Conservation (phyloP, 345 rosid species). For the Camelina sativa region DNA sequence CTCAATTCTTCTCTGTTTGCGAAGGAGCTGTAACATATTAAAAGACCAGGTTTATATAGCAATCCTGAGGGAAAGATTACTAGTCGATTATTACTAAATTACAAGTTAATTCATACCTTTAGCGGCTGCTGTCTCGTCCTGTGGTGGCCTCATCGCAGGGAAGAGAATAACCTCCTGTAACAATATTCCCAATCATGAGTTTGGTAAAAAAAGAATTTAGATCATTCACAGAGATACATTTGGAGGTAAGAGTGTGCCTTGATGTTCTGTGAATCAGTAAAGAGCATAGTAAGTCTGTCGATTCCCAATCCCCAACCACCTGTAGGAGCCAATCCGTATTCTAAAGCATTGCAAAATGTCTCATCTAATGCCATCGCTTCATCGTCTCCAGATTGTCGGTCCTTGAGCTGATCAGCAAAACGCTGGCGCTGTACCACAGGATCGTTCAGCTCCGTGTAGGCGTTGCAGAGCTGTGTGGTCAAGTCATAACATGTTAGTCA, state of each 20-base stretch:
- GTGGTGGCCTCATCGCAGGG: constrained; percentile 99
- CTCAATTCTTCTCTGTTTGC: constrained; percentile 36
- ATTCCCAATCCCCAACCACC: constrained; percentile 98
- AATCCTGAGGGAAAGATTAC: neutral
- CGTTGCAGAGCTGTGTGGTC: constrained; percentile 72
- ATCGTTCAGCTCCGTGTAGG: constrained; percentile 96
- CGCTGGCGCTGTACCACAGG: constrained; percentile 94
- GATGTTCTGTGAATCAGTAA: constrained; percentile 94
- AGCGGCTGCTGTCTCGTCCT: constrained; percentile 66
- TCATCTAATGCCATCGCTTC: constrained; percentile 99
- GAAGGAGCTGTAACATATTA: constrained; percentile 23
- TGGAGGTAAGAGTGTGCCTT: constrained; percentile 53
- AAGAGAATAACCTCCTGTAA: constrained; percentile 92
- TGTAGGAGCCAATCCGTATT: constrained; percentile 93
- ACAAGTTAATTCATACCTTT: constrained; percentile 51
- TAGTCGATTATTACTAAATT: neutral
- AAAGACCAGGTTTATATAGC: neutral
- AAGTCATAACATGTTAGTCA: constrained; percentile 12
- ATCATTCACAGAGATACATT: neutral
- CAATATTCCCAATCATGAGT: constrained; percentile 7
- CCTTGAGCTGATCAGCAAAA: constrained; percentile 96
- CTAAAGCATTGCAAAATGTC: constrained; percentile 84
- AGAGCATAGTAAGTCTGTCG: constrained; percentile 85
- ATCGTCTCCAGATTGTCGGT: constrained; percentile 93
- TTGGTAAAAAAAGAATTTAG: neutral